Base-by-base conservation (phyloP, 371 early-diverging fungal genomes). In the Rhizopus delemar region DNA sequence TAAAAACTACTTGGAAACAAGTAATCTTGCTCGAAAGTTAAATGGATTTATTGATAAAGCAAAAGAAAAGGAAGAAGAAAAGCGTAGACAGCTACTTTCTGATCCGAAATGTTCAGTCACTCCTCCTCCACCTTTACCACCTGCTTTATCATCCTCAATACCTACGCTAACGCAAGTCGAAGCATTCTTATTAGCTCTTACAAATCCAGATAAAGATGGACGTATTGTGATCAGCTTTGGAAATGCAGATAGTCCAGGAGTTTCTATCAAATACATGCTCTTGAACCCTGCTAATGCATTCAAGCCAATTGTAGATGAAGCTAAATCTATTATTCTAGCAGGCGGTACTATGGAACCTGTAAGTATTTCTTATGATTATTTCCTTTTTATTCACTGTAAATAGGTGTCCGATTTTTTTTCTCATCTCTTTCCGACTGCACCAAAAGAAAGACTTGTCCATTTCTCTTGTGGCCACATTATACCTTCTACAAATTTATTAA, bases 271-370 rank as follows among this genome's bases (percentile, higher is more conserved):
- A 64, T 90, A 89, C 50, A 82, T 96, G 61, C 78, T 94, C 4
- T 66, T 99, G 38, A 92, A 94, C 65, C 94, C 98, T 5, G 85
- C 93, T 0, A 85, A 90, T 46, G 83, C 84, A 8, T 97, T 99
- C 66, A 74, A 80, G 57, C 87, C 85, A 4, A 74, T 97, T 34
- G 87, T 94, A 1, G 74, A 84, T 15, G 90, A 94, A 51, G 92
- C 96, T 0, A 78, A 87, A 58, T 84, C 93, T 39, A 82, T 98
- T 0, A 73, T 99, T 7, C 70, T 99, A 32, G 94, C 98, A 0
- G 98, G 99, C 56, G 99, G 99, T 22, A 97, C 99, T 0, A 93
- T 99, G 94, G 89, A 90, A 59, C 98, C 98, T 1, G 88, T 92
- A 63, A 67, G 78, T 53, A 65, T 56, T 8, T 9, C 13, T 35